These are phyloP conservation scores for Leccinum pachyderme DNA, from an alignment of 1,284 basidiomycete species.

Conservation along the genomic window DNA sequence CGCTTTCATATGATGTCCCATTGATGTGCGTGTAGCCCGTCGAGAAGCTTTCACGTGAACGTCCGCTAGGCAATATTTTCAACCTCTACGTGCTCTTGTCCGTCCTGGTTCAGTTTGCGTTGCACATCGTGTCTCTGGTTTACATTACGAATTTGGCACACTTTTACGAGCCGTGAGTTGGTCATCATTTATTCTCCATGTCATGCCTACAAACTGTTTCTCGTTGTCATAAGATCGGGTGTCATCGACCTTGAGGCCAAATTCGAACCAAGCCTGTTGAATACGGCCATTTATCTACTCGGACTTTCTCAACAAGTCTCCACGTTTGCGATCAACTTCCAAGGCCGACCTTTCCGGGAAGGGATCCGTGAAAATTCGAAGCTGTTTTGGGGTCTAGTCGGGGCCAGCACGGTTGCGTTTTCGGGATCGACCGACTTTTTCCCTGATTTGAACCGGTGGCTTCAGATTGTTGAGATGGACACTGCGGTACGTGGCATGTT, in stretches of 20 bases:
- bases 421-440: conserved; percentile 92
- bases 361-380: conserved; percentile 91
- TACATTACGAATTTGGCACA: conserved; percentile 89
- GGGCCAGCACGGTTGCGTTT: conserved; percentile 86
- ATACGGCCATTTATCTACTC: conserved; percentile 93
- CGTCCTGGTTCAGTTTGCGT: conserved; percentile 86
- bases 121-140: conserved; percentile 85
- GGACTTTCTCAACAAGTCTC: conserved; percentile 94
- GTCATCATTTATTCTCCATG: neutral
- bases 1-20: neutral
- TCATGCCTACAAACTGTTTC: neutral
- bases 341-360: conserved; percentile 95
- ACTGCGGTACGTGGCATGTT: conserved; percentile 49
- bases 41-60: conserved; percentile 87
- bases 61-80: conserved; percentile 92
- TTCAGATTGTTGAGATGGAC: conserved; percentile 95
- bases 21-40: conserved; percentile 60
- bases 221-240: conserved; percentile 57
- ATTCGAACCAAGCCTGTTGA: conserved; percentile 89
- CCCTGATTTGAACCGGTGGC: conserved; percentile 94
- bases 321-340: conserved; percentile 96
- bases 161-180: conserved; percentile 70
- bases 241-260: conserved; percentile 91
- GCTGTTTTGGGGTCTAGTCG: conserved; percentile 87
- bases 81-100: conserved; percentile 92